Evolutionary conservation across 1,139 yeast species (phyloP), one percentile per base, ranked within the genome.

Genomic region (Pichia sp.): DNA sequence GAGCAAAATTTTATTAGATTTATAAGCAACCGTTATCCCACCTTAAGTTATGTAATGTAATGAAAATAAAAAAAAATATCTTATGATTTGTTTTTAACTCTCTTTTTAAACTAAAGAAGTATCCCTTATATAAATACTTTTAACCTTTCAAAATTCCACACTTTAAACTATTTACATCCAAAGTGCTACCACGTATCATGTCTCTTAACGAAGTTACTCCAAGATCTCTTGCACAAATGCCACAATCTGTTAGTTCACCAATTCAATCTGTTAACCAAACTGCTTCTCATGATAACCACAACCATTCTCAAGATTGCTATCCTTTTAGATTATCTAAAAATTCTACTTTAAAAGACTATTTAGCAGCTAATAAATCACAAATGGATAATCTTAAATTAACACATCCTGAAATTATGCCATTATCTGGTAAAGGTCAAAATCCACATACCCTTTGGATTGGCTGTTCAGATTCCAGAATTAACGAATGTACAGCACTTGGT

Each of bases 381-480:
- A 86, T 87, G 26, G 78, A 78, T 49, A 68, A 76, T 35, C 71
- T 82, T 51, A 74, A 76, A 46, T 69, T 70, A 34, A 70, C 73
- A 45, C 77, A 82, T 57, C 87, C 95, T 2, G 70, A 72, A 33
- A 68, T 89, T 16, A 80, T 89, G 60, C 80, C 78, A 41, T 60
- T 76, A 46, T 87, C 89, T 58, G 92, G 80, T 1, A 71, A 78
- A 60, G 97, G 97, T 44, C 98, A 92, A 66, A 66, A 80, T 20
- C 98, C 98, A 22, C 95, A 89, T 64, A 87, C 97, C 9, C 69
- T 92, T 46, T 90, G 97, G 95, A 84, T 92, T 51, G 97, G 97
- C 4, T 92, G 98, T 64, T 81, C 95, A 6, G 98, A 92, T 64
- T 87, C 97, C 11, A 80, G 98, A 55, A 54, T 63, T 23, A 59